phyloP scores from a whole-genome alignment of 352 stramenopile genomes.

The Pythium rhizo-oryzae region DNA sequence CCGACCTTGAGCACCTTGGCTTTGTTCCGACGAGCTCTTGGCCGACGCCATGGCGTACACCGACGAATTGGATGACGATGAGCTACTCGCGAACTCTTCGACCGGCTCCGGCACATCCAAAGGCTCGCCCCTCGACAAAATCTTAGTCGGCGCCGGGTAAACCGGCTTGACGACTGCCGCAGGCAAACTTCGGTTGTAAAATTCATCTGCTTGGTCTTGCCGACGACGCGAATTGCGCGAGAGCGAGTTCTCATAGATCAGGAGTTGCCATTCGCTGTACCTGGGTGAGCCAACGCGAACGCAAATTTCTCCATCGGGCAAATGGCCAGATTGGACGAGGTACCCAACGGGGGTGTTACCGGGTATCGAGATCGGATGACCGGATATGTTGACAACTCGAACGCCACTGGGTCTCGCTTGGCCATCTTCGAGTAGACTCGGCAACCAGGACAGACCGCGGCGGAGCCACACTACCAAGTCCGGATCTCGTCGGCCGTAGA shows the following conservation, averaged over 20 bases:
- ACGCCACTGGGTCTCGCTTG: background rate
- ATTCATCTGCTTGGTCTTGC: background rate
- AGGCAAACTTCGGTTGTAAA: background rate
- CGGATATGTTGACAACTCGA: background rate
- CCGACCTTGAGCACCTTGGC: background rate
- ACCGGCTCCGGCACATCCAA: background rate
- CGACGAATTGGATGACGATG: background rate
- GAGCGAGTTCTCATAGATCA: background rate
- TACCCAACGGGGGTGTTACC: background rate
- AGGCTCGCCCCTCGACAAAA: background rate
- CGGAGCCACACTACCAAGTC: constrained; percentile 6
- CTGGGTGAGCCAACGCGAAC: background rate
- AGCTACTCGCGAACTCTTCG: background rate
- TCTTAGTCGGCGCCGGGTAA: background rate
- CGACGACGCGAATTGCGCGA: background rate
- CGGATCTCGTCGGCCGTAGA: background rate
- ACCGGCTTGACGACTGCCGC: background rate
- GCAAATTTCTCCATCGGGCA: constrained; percentile 1
- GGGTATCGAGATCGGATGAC: background rate
- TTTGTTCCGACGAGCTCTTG: too few relatives aligned
- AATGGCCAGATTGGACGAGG: constrained; percentile 8
- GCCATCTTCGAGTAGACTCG: background rate
- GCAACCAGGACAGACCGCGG: constrained; percentile 4
- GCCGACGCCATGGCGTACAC: too few relatives aligned
- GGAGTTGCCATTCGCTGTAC: background rate